These are phyloP conservation scores for Solanum pimpinellifolium DNA, from an alignment of 257 asterid species.

Conservation along the genomic window DNA sequence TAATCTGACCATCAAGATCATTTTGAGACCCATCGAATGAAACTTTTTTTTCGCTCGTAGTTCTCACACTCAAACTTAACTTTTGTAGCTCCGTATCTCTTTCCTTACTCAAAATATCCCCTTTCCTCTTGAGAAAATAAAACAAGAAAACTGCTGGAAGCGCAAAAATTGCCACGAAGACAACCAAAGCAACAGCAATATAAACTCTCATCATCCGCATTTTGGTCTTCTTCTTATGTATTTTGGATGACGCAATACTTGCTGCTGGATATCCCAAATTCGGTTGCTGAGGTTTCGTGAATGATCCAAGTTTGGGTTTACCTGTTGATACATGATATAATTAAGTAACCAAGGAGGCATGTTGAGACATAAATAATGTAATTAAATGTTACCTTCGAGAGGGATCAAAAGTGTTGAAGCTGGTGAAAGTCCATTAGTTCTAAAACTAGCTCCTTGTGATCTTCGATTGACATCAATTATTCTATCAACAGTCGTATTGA, in stretches of 20 bases:
- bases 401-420: slow-evolving; percentile 43
- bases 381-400: background rate
- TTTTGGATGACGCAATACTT: slow-evolving; percentile 10
- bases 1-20: slow-evolving; percentile 28
- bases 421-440: slow-evolving; percentile 16
- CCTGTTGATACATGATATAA: background rate
- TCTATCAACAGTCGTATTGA: slow-evolving; percentile 25
- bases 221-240: slow-evolving; percentile 19
- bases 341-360: background rate
- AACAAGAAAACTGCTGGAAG: slow-evolving; percentile 30
- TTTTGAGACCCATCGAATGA: slow-evolving; percentile 70
- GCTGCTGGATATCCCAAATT: slow-evolving; percentile 15
- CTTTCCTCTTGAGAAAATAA: slow-evolving; percentile 20
- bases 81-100: slow-evolving; percentile 52
- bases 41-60: slow-evolving; percentile 60
- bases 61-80: slow-evolving; percentile 51
- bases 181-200: slow-evolving; percentile 23
- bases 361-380: background rate
- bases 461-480: slow-evolving; percentile 23
- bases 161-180: slow-evolving; percentile 15
- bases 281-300: slow-evolving; percentile 4
- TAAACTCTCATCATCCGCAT: slow-evolving; percentile 37
- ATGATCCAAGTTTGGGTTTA: slow-evolving; percentile 16
- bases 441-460: slow-evolving; percentile 12
- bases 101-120: background rate